Evolutionary conservation across 1,139 yeast genomes (phyloP), one percentile per base, ranked within the genome.

Genomic region (Groenewaldozyma sp.): DNA sequence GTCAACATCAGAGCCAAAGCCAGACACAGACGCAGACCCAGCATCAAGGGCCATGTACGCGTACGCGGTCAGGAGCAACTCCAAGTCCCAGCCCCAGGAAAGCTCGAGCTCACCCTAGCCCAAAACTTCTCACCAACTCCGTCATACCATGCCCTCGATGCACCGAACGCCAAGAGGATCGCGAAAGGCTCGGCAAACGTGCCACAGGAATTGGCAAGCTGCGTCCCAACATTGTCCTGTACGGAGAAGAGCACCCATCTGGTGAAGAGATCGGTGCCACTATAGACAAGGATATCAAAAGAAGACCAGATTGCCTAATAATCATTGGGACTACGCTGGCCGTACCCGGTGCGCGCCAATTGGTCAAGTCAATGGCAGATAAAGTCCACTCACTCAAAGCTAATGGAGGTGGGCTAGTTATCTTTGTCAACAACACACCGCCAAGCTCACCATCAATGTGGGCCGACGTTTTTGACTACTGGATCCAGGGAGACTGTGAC

Each of bases 401-500:
- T 49, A 74, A 67, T 28, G 65, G 60, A 29, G 68, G 67, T 17
- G 91, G 91, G 0, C 64, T 68, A 36, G 86, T 80, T 2, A 59
- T 82, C 2, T 71, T 78, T 45, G 68, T 82, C 36, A 82, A 82
- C 60, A 72, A 73, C 71, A 39, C 74, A 64, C 34, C 44, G 10
- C 41, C 54, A 13, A 42, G 48, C 19, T 29, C 33, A 4, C 33
- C 33, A 18, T 16, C 28, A 11, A 49, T 58, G 24, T 82, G 91
- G 88, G 68, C 68, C 10, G 68, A 60, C 28, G 63, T 64, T 39
- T 70, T 82, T 35, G 91, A 82, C 54, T 82, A 76, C 53, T 91
- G 88, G 65, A 70, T 88, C 6, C 63, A 76, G 40, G 65, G 79
- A 38, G 95, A 86, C 56, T 83, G 95, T 56, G 97, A 88, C 58